Conservation (phyloP, 257 asterid species). For the Agastache rugosa region DNA sequence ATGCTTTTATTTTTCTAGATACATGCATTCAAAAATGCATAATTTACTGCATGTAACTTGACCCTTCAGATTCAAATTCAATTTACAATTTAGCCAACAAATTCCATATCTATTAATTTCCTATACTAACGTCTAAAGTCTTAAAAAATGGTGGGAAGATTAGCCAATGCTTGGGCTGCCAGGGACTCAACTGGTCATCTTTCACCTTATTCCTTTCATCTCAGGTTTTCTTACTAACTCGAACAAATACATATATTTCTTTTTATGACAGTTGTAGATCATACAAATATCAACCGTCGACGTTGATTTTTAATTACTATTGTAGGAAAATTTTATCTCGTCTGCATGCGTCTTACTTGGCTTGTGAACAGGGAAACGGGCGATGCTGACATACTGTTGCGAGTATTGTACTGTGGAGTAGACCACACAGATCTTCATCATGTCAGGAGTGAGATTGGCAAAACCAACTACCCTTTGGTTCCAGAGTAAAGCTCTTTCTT, state of each 20-base stretch:
- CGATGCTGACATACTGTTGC: constrained; percentile 41
- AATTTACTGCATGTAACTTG: too few species aligned
- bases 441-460: constrained; percentile 41
- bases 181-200: constrained; percentile 46
- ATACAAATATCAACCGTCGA: too few species aligned
- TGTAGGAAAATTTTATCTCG: too few species aligned
- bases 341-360: background rate
- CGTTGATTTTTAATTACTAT: too few species aligned
- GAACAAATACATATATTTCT: too few species aligned
- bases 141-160: constrained; percentile 43
- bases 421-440: constrained; percentile 60
- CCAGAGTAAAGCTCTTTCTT: constrained; percentile 29
- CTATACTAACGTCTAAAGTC: background rate
- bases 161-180: constrained; percentile 50
- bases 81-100: too few species aligned
- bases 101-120: background rate
- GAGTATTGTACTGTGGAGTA: constrained; percentile 52
- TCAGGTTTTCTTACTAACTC: constrained; percentile 43
- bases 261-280: too few species aligned
- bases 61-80: too few species aligned
- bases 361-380: constrained; percentile 44
- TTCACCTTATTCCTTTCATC: constrained; percentile 54
- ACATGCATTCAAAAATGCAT: too few species aligned
- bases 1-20: too few species aligned
- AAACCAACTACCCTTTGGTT: constrained; percentile 41